Evolutionary conservation across 2,329 filamentous ascomycete species (phyloP).

Genomic region (Alternaria sp.): DNA sequence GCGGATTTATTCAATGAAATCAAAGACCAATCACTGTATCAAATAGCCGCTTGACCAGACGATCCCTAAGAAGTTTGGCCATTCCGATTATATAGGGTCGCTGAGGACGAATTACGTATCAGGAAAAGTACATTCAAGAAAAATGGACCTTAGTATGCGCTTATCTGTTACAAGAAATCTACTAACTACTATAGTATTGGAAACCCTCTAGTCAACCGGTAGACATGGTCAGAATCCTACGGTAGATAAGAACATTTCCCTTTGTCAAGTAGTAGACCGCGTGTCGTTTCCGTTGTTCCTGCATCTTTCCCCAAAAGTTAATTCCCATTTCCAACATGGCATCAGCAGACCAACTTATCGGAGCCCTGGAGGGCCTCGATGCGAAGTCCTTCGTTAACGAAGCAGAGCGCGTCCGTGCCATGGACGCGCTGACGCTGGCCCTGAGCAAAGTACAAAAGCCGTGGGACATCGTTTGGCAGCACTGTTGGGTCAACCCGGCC

Average conservation of each 20-base stretch:
- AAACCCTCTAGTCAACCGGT: background rate
- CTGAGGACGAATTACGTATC: background rate
- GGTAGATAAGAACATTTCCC: slow-evolving; percentile 2
- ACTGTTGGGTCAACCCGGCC: slow-evolving; percentile 13
- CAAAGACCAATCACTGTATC: background rate
- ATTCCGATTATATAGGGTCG: background rate
- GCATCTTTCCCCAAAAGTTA: slow-evolving; percentile 11
- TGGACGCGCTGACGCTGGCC: slow-evolving; percentile 10
- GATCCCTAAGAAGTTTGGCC: background rate
- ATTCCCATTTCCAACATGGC: slow-evolving; percentile 8
- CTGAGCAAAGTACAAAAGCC: slow-evolving; percentile 12
- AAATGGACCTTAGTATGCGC: background rate
- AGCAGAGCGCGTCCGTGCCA: slow-evolving; percentile 13
- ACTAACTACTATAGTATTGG: background rate
- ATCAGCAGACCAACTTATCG: slow-evolving; percentile 12
- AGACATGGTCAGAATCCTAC: background rate
- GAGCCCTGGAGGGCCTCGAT: slow-evolving; percentile 9
- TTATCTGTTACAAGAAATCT: background rate
- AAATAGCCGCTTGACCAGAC: background rate
- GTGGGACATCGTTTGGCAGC: slow-evolving; percentile 13
- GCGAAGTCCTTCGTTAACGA: slow-evolving; percentile 11
- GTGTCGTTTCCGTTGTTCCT: background rate
- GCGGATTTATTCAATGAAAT: background rate
- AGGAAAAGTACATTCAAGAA: background rate
- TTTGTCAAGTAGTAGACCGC: background rate